phyloP scores from a whole-genome alignment of 306 rosid species.

The Dalbergia oliveri region DNA sequence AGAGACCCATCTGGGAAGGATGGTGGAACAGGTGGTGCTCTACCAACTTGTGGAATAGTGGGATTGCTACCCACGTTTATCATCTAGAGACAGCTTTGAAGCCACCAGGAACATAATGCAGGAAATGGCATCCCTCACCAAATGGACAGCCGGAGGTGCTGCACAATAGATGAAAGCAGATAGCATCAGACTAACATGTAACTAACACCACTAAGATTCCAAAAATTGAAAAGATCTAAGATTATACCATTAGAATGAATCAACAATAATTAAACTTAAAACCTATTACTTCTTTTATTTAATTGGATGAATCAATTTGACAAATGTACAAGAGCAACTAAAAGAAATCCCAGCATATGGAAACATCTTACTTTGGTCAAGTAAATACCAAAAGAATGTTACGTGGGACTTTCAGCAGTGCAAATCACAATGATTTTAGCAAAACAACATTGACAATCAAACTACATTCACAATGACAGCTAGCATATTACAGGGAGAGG shows the following conservation, averaged over 20 bases:
- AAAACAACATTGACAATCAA: background rate
- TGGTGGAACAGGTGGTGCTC: conserved; percentile 63
- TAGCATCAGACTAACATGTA: conserved; percentile 33
- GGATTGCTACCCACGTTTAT: conserved; percentile 63
- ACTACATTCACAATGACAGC: background rate
- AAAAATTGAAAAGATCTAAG: conserved; percentile 23
- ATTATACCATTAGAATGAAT: background rate
- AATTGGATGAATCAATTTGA: background rate
- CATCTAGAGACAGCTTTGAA: conserved; percentile 74
- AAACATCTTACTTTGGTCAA: background rate
- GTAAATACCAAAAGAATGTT: background rate
- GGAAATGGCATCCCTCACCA: conserved; percentile 90
- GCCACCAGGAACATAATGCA: conserved; percentile 92
- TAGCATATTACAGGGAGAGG: background rate
- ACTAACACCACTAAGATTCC: background rate
- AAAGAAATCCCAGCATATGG: background rate
- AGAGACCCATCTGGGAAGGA: conserved; percentile 78
- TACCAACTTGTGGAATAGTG: conserved; percentile 57
- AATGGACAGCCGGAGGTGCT: conserved; percentile 97
- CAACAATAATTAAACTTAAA: background rate
- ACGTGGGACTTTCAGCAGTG: background rate
- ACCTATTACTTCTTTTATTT: background rate
- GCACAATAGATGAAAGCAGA: conserved; percentile 49
- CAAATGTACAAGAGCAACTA: background rate
- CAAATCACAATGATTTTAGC: background rate